Conservation (phyloP, 352 stramenopile genomes). For the Halophytophthora polymorphica region DNA sequence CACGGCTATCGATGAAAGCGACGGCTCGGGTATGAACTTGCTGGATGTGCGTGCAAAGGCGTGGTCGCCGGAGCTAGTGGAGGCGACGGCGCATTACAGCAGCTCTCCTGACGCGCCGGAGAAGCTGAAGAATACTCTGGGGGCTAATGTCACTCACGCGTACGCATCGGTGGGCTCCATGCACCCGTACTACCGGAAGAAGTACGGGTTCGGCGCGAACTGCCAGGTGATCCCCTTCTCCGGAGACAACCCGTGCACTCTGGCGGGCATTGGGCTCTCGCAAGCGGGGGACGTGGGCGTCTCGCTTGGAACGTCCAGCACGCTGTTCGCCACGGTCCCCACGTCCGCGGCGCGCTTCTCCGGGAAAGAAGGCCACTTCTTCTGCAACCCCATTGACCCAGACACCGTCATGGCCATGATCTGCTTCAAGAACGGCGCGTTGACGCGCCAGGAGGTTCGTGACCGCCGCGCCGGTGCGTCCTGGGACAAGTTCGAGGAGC, state of each 20-base stretch:
- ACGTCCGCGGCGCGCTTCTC: constrained; percentile 39
- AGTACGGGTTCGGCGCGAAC: constrained; percentile 51
- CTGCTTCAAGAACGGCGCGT: constrained; percentile 83
- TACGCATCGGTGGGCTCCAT: constrained; percentile 45
- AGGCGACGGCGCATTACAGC: constrained; percentile 31
- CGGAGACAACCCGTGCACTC: constrained; percentile 78
- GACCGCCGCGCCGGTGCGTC: constrained; percentile 34
- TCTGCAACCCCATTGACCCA: constrained; percentile 74
- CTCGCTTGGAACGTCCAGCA: constrained; percentile 65
- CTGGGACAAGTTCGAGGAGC: constrained; percentile 55
- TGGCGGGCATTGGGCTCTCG: constrained; percentile 64
- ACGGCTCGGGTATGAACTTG: constrained; percentile 84
- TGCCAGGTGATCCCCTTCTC: constrained; percentile 75
- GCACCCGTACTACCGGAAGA: constrained; percentile 59
- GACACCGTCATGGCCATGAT: constrained; percentile 82
- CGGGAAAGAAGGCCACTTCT: constrained; percentile 75
- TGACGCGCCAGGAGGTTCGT: constrained; percentile 63
- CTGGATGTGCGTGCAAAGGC: constrained; percentile 56
- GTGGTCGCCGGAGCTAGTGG: constrained; percentile 54
- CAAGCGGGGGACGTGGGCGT: constrained; percentile 51
- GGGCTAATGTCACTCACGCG: constrained; percentile 39
- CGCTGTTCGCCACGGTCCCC: constrained; percentile 55
- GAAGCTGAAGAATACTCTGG: constrained; percentile 29
- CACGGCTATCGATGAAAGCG: constrained; percentile 71
- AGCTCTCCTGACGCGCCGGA: constrained; percentile 12